These are phyloP conservation scores for Dryadomyces quercivorus DNA, from an alignment of 2,329 filamentous ascomycete genomes.

Conservation along the genomic window DNA sequence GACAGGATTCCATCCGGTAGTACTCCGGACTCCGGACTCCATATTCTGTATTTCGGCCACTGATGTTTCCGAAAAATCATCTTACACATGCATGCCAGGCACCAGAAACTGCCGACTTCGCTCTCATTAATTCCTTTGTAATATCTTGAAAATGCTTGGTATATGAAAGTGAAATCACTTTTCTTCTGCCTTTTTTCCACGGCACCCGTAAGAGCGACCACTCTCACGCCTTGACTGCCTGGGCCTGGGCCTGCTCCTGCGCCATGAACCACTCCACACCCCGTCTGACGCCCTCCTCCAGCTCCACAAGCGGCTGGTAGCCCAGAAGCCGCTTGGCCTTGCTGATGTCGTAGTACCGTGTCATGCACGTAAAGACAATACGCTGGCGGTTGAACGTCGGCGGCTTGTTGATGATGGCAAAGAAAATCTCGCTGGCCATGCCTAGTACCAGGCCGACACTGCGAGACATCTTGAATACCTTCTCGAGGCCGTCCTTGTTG, in stretches of 20 bases:
- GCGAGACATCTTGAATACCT: conserved; percentile 42
- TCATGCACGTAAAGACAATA: conserved; percentile 60
- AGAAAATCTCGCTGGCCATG: conserved; percentile 39
- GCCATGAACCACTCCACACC: conserved; percentile 43
- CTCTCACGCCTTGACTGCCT: conserved; percentile 12
- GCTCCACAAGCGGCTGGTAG: conserved; percentile 53
- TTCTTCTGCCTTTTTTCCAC: neutral
- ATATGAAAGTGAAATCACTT: neutral
- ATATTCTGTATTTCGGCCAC: no score
- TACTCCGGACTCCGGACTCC: no score
- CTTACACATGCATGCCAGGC: no score
- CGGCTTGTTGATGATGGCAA: conserved; percentile 34
- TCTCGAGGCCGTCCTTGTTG: conserved; percentile 34
- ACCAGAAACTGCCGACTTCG: no score
- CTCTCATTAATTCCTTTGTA: neutral
- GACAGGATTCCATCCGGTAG: no score
- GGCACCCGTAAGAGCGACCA: no score
- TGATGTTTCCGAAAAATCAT: no score
- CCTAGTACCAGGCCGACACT: conserved; percentile 40
- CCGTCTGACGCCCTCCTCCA: conserved; percentile 51
- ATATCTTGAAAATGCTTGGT: neutral
- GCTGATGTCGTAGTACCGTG: conserved; percentile 62
- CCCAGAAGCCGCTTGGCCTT: conserved; percentile 62
- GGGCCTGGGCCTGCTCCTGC: conserved; percentile 40
- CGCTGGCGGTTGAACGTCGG: conserved; percentile 47